A percentile compares a stretch with the other conserved stretches of the same genome.
Conservation (phyloP, 2,329 filamentous ascomycete species). For the Neonectria ditissima region DNA sequence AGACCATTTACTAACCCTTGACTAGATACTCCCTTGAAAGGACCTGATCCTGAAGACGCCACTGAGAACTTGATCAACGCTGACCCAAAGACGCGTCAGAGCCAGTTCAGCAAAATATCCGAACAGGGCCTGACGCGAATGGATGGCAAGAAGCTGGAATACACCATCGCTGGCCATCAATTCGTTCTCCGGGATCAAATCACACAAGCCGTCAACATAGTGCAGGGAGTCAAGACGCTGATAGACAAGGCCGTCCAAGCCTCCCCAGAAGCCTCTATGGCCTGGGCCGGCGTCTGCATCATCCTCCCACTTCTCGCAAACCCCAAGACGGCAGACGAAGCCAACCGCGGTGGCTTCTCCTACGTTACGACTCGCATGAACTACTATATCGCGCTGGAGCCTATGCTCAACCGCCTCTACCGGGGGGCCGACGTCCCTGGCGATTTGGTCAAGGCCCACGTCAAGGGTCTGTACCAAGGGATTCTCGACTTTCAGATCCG, state of each 20-base stretch:
- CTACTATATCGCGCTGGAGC: slow-evolving; percentile 48
- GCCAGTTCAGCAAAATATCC: slow-evolving; percentile 26
- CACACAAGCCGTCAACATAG: slow-evolving; percentile 33
- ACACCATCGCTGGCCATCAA: slow-evolving; percentile 36
- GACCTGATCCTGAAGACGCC: no score
- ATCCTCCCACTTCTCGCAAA: slow-evolving; percentile 52
- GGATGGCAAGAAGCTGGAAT: slow-evolving; percentile 32
- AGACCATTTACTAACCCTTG: neutral
- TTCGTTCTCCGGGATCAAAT: slow-evolving; percentile 39
- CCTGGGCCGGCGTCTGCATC: slow-evolving; percentile 52
- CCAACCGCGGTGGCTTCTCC: slow-evolving; percentile 48
- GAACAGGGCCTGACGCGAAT: slow-evolving; percentile 30
- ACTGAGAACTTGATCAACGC: neutral
- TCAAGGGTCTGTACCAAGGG: slow-evolving; percentile 47
- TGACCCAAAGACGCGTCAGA: neutral
- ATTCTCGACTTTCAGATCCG: slow-evolving; percentile 53
- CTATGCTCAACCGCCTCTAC: slow-evolving; percentile 31
- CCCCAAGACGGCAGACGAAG: slow-evolving; percentile 43
- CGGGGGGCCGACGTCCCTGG: slow-evolving; percentile 3
- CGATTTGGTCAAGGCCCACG: slow-evolving; percentile 23
- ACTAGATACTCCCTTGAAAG: neutral
- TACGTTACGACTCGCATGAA: slow-evolving; percentile 48
- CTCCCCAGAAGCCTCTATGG: slow-evolving; percentile 48
- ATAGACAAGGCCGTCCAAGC: slow-evolving; percentile 45
- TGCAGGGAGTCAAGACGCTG: slow-evolving; percentile 39